Percentiles rank a stretch among this genome's conserved stretches.
Conservation (phyloP, 305 asterid genomes). For the Caryopteris hybrid region DNA sequence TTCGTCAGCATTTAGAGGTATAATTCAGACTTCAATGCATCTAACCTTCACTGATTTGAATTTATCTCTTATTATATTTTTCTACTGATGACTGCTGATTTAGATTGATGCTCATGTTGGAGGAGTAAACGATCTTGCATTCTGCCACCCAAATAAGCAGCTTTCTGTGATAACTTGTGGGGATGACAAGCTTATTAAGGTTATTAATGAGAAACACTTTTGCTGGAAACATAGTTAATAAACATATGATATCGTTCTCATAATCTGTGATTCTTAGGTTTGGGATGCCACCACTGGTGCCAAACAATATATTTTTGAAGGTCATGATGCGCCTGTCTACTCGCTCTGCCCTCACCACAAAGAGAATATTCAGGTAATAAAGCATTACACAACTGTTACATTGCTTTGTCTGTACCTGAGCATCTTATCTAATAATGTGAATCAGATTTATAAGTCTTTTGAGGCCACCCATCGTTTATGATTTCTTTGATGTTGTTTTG, state of each 20-base stretch:
- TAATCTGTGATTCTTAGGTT: constrained; percentile 41
- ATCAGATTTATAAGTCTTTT: no score
- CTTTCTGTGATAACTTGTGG: constrained; percentile 73
- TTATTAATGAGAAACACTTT: constrained; percentile 9
- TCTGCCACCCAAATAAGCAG: constrained; percentile 74
- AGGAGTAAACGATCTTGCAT: constrained; percentile 77
- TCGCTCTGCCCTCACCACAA: constrained; percentile 76
- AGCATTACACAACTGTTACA: no score
- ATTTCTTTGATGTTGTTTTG: constrained; percentile 24
- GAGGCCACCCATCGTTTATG: no score
- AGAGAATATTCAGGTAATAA: constrained; percentile 59
- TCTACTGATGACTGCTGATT: constrained; percentile 16
- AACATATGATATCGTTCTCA: no score
- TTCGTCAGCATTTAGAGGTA: constrained; percentile 77
- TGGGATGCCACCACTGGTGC: constrained; percentile 69
- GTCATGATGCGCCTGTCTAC: constrained; percentile 71
- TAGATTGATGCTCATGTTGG: constrained; percentile 78
- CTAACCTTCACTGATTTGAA: not conserved
- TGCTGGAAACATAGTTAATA: no score
- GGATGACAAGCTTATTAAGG: constrained; percentile 81
- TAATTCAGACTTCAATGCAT: no score
- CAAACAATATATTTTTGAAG: constrained; percentile 61
- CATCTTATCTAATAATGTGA: no score
- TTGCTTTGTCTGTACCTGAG: no score
- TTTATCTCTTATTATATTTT: constrained; percentile 3